Conservation (phyloP, 805 yeast species). For the Ogataea nakhonphanomensis region DNA sequence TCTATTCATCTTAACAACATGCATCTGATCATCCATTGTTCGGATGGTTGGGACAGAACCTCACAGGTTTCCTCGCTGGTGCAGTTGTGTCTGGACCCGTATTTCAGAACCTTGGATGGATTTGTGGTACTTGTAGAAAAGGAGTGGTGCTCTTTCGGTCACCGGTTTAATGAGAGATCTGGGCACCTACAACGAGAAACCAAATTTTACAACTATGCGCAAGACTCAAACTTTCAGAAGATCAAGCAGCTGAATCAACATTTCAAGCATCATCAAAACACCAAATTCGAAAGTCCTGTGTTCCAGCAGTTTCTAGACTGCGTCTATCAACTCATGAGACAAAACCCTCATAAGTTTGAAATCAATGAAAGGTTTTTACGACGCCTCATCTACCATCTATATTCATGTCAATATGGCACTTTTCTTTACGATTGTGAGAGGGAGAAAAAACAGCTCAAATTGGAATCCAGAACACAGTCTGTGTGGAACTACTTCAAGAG, state of each 20-base stretch:
- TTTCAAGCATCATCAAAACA: conserved; percentile 45
- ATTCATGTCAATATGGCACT: conserved; percentile 94
- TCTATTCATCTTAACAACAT: conserved; percentile 81
- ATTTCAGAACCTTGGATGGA: conserved; percentile 82
- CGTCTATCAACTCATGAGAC: conserved; percentile 72
- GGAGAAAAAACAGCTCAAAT: conserved; percentile 48
- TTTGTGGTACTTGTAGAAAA: conserved; percentile 83
- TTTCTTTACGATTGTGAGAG: conserved; percentile 74
- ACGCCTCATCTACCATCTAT: conserved; percentile 78
- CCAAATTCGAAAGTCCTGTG: conserved; percentile 77
- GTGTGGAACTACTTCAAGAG: conserved; percentile 95
- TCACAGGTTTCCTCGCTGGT: conserved; percentile 82
- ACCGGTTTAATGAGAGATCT: conserved; percentile 77
- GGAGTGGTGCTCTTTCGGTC: conserved; percentile 96
- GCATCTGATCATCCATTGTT: conserved; percentile 85
- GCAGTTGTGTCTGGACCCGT: conserved; percentile 87
- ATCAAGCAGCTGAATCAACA: conserved; percentile 49
- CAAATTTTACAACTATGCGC: conserved; percentile 43
- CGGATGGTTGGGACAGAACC: conserved; percentile 99
- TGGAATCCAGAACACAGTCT: conserved; percentile 55
- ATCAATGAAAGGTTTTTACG: conserved; percentile 86
- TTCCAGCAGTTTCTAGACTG: conserved; percentile 94
- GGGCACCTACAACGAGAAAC: conserved; percentile 66
- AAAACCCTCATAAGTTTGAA: conserved; percentile 72
- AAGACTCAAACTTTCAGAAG: conserved; percentile 33